Evolutionary conservation across 1,139 yeast genomes (phyloP).

Genomic region (Yamadazyma dendronema): DNA sequence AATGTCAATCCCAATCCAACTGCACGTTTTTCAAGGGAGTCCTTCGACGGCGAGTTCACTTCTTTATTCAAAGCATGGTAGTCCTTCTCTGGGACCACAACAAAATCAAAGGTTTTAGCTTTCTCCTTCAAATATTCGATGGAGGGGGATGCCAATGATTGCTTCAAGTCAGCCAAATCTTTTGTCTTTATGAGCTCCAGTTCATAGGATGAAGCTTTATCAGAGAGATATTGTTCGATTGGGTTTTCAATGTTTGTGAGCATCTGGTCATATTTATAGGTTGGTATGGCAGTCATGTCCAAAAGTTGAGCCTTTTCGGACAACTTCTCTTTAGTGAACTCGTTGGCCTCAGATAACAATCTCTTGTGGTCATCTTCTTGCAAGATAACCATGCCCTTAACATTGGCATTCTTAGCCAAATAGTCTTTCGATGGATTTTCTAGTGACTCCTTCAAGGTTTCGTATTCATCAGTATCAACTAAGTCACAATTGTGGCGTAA

Average conservation of each 20-base stretch:
- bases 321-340: slow-evolving; percentile 30
- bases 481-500: slow-evolving; percentile 7
- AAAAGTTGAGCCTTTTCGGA: slow-evolving; percentile 20
- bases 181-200: slow-evolving; percentile 24
- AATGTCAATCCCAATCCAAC: slow-evolving; percentile 14
- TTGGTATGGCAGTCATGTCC: slow-evolving; percentile 26
- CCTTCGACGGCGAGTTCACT: slow-evolving; percentile 19
- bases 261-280: slow-evolving; percentile 21
- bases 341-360: slow-evolving; percentile 23
- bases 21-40: slow-evolving; percentile 15
- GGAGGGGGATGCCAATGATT: slow-evolving; percentile 21
- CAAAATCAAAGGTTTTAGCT: slow-evolving; percentile 17
- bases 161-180: slow-evolving; percentile 18
- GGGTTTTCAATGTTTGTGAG: slow-evolving; percentile 21
- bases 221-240: slow-evolving; percentile 26
- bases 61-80: slow-evolving; percentile 18
- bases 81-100: slow-evolving; percentile 21
- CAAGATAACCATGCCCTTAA: slow-evolving; percentile 21
- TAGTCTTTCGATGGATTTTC: slow-evolving; percentile 24
- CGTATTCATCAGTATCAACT: slow-evolving; percentile 13
- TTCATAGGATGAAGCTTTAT: slow-evolving; percentile 29
- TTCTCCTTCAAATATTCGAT: slow-evolving; percentile 25
- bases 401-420: slow-evolving; percentile 19
- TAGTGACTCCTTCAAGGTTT: slow-evolving; percentile 13
- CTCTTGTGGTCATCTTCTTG: slow-evolving; percentile 25